Conservation (phyloP, 208 protist genomes). For the Wallacemonas collosoma region DNA sequence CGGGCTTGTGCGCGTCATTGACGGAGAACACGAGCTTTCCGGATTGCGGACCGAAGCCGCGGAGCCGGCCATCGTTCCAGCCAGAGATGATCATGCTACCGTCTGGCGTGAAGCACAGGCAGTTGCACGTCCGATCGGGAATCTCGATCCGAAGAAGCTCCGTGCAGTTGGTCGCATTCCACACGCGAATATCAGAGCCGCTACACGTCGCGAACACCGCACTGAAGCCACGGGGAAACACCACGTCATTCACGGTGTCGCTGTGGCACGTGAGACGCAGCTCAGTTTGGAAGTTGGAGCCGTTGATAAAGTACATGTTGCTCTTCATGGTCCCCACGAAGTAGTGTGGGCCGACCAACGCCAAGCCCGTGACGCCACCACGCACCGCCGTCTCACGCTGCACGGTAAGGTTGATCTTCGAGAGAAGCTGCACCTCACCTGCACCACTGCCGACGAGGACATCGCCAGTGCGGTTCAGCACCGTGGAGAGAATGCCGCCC, state of each 20-base stretch:
- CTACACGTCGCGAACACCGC: conserved; percentile 96
- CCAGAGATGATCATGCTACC: conserved; percentile 93
- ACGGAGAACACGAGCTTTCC: conserved; percentile 96
- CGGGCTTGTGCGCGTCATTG: conserved; percentile 94
- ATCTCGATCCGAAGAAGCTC: conserved; percentile 96
- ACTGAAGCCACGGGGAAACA: conserved; percentile 91
- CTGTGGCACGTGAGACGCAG: conserved; percentile 95
- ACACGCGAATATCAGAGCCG: conserved; percentile 94
- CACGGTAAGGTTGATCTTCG: conserved; percentile 88
- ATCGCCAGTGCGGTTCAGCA: conserved; percentile 69
- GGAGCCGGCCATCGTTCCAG: conserved; percentile 96
- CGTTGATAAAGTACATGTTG: conserved; percentile 94
- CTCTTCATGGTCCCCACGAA: conserved; percentile 88
- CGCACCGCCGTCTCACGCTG: conserved; percentile 63
- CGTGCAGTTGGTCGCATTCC: conserved; percentile 89
- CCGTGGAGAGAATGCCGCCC: conserved; percentile 81
- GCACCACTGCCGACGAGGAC: conserved; percentile 92
- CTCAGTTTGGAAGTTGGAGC: conserved; percentile 83
- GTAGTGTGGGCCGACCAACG: conserved; percentile 73
- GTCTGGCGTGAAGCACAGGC: conserved; percentile 91
- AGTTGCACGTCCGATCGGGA: conserved; percentile 91
- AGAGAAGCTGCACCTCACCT: conserved; percentile 88
- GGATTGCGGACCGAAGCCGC: conserved; percentile 94
- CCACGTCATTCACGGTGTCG: conserved; percentile 92
- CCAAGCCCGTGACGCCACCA: conserved; percentile 90